Conservation (phyloP, 1,139 yeast genomes). For the Lodderomyces metapsilosis region DNA sequence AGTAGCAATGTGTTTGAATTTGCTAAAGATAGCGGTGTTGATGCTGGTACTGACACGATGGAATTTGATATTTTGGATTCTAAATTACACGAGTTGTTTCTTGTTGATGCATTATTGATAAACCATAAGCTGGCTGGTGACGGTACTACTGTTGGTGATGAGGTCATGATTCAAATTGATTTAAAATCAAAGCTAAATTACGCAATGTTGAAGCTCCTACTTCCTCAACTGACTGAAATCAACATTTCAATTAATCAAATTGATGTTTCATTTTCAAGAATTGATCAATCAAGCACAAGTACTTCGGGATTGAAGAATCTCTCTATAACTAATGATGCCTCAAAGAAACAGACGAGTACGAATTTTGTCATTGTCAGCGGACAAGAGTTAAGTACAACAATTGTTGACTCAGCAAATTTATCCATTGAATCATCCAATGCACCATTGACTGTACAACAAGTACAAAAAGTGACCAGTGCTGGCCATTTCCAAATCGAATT, state of each 20-base stretch:
- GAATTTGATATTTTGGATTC: conserved; percentile 12
- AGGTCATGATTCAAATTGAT: conserved; percentile 20
- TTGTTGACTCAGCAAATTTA: conserved; percentile 14
- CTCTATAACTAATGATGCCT: conserved; percentile 12
- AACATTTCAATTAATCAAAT: conserved; percentile 15
- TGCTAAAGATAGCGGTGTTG: not conserved
- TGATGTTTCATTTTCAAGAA: conserved; percentile 12
- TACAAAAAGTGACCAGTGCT: conserved; percentile 22
- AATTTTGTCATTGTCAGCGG: conserved; percentile 8
- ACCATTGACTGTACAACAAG: conserved; percentile 22
- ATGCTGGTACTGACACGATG: conserved; percentile 1
- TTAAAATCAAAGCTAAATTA: conserved; percentile 16
- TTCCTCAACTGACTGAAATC: conserved; percentile 14
- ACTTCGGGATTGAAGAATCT: conserved; percentile 12
- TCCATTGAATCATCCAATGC: conserved; percentile 2
- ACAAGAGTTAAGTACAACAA: conserved; percentile 12
- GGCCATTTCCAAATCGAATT: conserved; percentile 24
- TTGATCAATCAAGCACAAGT: conserved; percentile 1
- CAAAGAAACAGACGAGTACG: conserved; percentile 3
- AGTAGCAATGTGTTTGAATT: conserved; percentile 3
- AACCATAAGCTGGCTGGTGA: conserved; percentile 5
- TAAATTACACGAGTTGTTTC: conserved; percentile 14
- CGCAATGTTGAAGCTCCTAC: conserved; percentile 11
- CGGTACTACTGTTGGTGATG: conserved; percentile 21
- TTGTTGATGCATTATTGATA: conserved; percentile 16